Base-by-base conservation (phyloP, 2,329 filamentous ascomycete species). In the Metarhizium album region DNA sequence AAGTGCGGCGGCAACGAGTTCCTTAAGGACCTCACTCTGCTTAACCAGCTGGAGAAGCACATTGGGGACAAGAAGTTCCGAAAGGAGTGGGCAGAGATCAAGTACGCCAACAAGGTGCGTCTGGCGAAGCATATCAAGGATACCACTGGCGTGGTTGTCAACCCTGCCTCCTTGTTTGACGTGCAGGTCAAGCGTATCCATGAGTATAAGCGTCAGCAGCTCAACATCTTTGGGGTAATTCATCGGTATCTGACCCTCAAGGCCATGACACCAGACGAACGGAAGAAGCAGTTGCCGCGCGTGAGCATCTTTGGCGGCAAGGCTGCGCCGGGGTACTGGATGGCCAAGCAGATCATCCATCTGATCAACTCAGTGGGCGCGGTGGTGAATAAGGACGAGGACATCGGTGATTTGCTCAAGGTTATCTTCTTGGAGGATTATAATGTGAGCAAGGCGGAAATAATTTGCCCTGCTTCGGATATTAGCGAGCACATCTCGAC, bases 131-230 rank as follows among this genome's bases (percentile, higher is more conserved):
- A 93, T 68, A 96, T 98, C 72, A 88, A 93, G 73, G 76, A 81
- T 29, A 83, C 84, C 5, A 87, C 84, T 2, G 86, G 84, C 29
- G 79, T 95, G 51, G 82, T 77, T 3, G 89, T 98, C 66, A 93
- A 95, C 67, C 91, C 93, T 0, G 73, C 85, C 9, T 80, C 91
- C 0, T 78, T 98, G 18, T 98, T 98, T 60, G 93, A 98, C 64
- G 87, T 98, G 11, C 93, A 98, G 65, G 93, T 98, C 61, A 98
- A 98, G 78, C 86, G 93, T 63, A 98, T 98, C 59, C 93, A 98
- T 69, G 93, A 98, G 70, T 98, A 98, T 74, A 98, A 98, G 79
- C 86, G 90, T 53, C 91, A 98, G 70, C 93, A 98, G 70, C 83
- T 98, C 67, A 98, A 98, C 74, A 96, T 98, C 60, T 97, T 97